These are phyloP conservation scores for Nemania bipapillata DNA, from an alignment of 2,329 filamentous ascomycete genomes.

Conservation along the genomic window DNA sequence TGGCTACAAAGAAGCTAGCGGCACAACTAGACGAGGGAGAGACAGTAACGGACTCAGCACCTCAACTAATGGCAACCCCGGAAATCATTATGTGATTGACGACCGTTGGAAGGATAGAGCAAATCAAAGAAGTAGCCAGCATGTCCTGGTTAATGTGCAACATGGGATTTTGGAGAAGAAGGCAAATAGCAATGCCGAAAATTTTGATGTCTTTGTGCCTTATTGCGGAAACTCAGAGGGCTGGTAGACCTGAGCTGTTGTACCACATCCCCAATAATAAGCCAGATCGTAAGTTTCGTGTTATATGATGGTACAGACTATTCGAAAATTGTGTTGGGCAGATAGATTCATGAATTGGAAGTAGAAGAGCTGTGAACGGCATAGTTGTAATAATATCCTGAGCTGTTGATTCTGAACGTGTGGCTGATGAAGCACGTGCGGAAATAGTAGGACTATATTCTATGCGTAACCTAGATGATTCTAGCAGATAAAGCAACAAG, in stretches of 20 bases:
- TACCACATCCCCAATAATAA: not conserved
- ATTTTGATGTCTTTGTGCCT: not conserved
- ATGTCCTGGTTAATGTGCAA: not conserved
- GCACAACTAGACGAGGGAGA: not conserved
- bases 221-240: not conserved
- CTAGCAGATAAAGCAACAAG: not conserved
- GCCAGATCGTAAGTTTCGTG: no score
- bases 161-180: not conserved
- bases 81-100: slow-evolving; percentile 6
- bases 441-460: not conserved
- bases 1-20: not conserved
- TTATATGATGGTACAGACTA: not conserved
- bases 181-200: not conserved
- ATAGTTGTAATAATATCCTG: not conserved
- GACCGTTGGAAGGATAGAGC: slow-evolving; percentile 17
- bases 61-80: not conserved
- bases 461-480: not conserved
- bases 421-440: not conserved
- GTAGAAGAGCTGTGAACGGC: not conserved
- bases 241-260: slow-evolving; percentile 10
- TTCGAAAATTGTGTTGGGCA: not conserved
- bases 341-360: not conserved
- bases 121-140: not conserved
- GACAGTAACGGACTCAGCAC: not conserved
- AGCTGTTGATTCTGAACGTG: not conserved